Evolutionary conservation across 495 filamentous ascomycete species (phyloP).

Genomic region (Hyaloscypha finlandica): DNA sequence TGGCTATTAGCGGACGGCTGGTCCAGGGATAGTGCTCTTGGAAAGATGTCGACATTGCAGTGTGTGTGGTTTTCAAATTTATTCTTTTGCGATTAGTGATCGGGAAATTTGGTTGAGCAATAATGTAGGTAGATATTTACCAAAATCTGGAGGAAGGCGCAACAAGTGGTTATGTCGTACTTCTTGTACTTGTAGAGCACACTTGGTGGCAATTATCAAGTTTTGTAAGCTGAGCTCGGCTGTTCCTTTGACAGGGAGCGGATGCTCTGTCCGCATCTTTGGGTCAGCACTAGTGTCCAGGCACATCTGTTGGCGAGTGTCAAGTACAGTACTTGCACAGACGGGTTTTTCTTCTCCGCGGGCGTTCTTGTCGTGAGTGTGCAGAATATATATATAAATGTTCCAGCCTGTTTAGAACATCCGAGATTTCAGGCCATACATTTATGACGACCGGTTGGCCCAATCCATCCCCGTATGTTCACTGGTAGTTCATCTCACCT

Average conservation of each 20-base stretch:
- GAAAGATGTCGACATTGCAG: neutral
- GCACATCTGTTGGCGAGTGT: too few relatives aligned
- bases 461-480: too few relatives aligned
- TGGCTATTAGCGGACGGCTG: constrained; percentile 58
- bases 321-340: too few relatives aligned
- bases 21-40: constrained; percentile 60
- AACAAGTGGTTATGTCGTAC: neutral
- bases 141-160: neutral
- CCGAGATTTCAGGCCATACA: too few relatives aligned
- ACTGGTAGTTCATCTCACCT: too few relatives aligned
- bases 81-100: neutral
- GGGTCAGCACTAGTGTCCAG: neutral
- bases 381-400: too few relatives aligned
- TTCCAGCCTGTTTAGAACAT: too few relatives aligned
- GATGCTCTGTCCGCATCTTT: neutral
- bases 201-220: neutral
- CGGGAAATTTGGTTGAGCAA: neutral
- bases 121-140: neutral
- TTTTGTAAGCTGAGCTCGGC: neutral
- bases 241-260: neutral
- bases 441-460: too few relatives aligned
- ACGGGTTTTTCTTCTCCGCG: too few relatives aligned
- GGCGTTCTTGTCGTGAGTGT: too few relatives aligned
- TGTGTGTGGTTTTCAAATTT: neutral
- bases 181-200: neutral